A percentile compares a stretch with the other conserved stretches of the same genome.
Evolutionary conservation across 1,284 basidiomycete genomes (phyloP).

Genomic region (Leccinum proliferum): DNA sequence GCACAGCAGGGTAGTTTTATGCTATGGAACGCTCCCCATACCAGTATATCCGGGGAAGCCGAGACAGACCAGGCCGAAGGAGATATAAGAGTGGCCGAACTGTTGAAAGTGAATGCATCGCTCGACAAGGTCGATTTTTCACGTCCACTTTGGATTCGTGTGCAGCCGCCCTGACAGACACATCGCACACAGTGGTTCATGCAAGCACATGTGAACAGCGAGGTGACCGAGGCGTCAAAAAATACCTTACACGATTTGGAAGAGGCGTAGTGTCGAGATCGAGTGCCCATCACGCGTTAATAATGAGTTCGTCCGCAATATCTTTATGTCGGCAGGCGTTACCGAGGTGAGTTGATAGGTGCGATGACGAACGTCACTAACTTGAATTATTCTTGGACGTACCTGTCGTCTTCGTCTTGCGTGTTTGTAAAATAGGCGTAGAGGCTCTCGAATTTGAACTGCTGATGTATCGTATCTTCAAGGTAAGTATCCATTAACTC

Average conservation of each 20-base stretch:
- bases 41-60: slow-evolving; percentile 3
- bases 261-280: slow-evolving; percentile 67
- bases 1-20: too few relatives aligned
- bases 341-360: slow-evolving; percentile 39
- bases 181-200: slow-evolving; percentile 56
- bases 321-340: slow-evolving; percentile 61
- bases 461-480: slow-evolving; percentile 78
- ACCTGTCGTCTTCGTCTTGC: slow-evolving; percentile 55
- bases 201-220: slow-evolving; percentile 77
- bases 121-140: slow-evolving; percentile 56
- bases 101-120: slow-evolving; percentile 53
- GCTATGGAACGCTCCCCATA: not conserved
- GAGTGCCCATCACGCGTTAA: slow-evolving; percentile 58
- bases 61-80: slow-evolving; percentile 15
- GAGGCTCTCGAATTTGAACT: slow-evolving; percentile 84
- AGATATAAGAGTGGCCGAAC: slow-evolving; percentile 37
- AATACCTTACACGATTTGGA: slow-evolving; percentile 75
- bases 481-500: slow-evolving; percentile 37
- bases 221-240: slow-evolving; percentile 77
- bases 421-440: slow-evolving; percentile 67
- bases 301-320: slow-evolving; percentile 36
- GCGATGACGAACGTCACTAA: slow-evolving; percentile 5
- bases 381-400: slow-evolving; percentile 36
- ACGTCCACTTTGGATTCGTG: not conserved
- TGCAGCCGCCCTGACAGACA: slow-evolving; percentile 7